phyloP scores from a whole-genome alignment of 495 filamentous ascomycete species.

The Lasiosphaeria hispida region DNA sequence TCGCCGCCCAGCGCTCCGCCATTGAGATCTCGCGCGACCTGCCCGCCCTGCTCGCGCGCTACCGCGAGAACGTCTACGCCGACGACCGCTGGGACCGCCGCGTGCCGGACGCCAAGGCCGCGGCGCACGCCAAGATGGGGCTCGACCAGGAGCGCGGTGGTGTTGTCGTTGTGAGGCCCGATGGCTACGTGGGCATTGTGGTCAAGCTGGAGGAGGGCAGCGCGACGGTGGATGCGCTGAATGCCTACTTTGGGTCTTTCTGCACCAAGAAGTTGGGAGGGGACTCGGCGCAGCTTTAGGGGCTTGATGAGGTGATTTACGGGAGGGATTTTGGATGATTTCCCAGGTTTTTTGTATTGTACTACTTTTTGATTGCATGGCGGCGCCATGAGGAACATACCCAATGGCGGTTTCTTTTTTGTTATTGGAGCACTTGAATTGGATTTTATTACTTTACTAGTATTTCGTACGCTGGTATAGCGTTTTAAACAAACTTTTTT shows the following conservation, averaged over 20 bases:
- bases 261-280: slow-evolving; percentile 40
- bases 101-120: slow-evolving; percentile 63
- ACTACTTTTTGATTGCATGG: too few relatives aligned
- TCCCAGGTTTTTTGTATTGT: too few relatives aligned
- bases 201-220: slow-evolving; percentile 68
- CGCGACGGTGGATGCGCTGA: slow-evolving; percentile 77
- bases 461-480: too few relatives aligned
- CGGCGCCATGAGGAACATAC: too few relatives aligned
- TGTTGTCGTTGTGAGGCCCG: slow-evolving; percentile 77
- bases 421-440: too few relatives aligned
- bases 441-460: too few relatives aligned
- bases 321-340: not conserved
- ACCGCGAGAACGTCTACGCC: slow-evolving; percentile 80
- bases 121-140: slow-evolving; percentile 86
- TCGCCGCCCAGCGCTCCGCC: slow-evolving; percentile 59
- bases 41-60: slow-evolving; percentile 66
- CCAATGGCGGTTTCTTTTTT: too few relatives aligned
- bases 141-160: slow-evolving; percentile 69
- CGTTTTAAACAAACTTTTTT: too few relatives aligned
- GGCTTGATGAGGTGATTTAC: not conserved
- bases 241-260: slow-evolving; percentile 77
- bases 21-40: slow-evolving; percentile 65
- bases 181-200: slow-evolving; percentile 81
- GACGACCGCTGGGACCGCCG: slow-evolving; percentile 76
- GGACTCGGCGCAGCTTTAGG: slow-evolving; percentile 20